phyloP scores from a whole-genome alignment of 2,329 filamentous ascomycete genomes.

The Fusarium globosum region DNA sequence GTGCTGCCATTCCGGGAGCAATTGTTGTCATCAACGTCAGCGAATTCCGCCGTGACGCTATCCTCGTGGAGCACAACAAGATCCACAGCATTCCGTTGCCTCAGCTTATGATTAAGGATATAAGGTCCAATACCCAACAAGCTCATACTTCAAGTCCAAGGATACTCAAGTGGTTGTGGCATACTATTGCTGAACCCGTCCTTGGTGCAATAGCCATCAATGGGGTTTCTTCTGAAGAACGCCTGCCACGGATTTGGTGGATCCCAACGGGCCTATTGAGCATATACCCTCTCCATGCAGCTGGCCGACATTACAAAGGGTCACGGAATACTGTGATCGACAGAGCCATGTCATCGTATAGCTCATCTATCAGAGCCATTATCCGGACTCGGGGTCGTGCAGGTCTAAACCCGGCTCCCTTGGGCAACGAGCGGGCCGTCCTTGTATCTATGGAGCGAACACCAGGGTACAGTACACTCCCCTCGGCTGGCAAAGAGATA shows the following conservation, averaged over 20 bases:
- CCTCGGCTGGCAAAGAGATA: not conserved
- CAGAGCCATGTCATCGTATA: not conserved
- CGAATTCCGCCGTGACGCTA: not conserved
- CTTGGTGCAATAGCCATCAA: not conserved
- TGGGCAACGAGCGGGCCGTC: not conserved
- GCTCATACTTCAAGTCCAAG: not conserved
- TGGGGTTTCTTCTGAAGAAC: not conserved
- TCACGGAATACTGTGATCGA: not conserved
- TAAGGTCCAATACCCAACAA: not conserved
- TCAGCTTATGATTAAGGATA: not conserved
- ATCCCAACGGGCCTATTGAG: not conserved
- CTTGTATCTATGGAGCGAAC: not conserved
- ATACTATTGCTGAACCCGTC: not conserved
- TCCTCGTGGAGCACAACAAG: not conserved
- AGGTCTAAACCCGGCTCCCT: not conserved
- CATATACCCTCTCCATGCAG: not conserved
- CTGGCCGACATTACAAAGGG: not conserved
- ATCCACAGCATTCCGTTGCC: not conserved
- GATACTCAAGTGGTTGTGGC: not conserved
- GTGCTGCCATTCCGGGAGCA: not conserved
- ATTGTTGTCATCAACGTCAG: not conserved
- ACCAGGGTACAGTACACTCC: not conserved
- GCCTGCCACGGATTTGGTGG: not conserved
- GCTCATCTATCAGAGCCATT: not conserved
- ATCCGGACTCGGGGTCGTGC: not conserved